A percentile compares a stretch with the other conserved stretches of the same genome.
Evolutionary conservation across 2,329 filamentous ascomycete genomes (phyloP).

Genomic region (Arthroderma uncinatum): DNA sequence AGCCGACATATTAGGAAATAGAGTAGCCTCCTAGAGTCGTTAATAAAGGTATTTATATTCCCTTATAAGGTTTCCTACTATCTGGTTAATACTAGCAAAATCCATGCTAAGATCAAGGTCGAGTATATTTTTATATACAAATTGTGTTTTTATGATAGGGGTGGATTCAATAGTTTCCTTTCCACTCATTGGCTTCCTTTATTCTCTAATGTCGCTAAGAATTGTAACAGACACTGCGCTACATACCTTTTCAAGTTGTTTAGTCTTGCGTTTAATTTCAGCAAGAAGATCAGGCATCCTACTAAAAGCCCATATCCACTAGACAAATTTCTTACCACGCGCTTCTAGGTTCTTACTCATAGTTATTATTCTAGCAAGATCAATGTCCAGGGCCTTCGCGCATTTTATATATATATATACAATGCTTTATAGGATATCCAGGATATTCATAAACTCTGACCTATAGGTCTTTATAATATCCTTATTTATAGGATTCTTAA

Average conservation of each 20-base stretch:
- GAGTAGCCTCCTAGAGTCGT: background rate
- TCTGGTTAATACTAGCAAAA: background rate
- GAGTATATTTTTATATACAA: background rate
- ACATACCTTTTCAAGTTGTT: conserved; percentile 4
- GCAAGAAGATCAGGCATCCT: conserved; percentile 3
- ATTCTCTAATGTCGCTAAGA: background rate
- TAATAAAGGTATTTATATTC: background rate
- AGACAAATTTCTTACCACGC: background rate
- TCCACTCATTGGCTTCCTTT: background rate
- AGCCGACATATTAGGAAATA: background rate
- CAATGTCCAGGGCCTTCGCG: background rate
- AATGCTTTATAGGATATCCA: conserved; percentile 5
- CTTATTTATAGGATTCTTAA: conserved; percentile 1
- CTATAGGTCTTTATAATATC: background rate
- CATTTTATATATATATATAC: conserved; percentile 1
- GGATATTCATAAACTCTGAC: background rate
- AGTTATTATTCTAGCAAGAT: background rate
- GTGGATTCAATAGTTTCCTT: background rate
- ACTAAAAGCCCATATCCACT: background rate
- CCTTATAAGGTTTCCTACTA: background rate
- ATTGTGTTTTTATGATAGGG: background rate
- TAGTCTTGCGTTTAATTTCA: conserved; percentile 5
- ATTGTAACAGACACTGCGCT: conserved; percentile 6
- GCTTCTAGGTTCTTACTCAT: background rate
- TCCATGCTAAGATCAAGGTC: background rate